Conservation (phyloP, 805 yeast species). For the Schwanniomyces yamadae region DNA sequence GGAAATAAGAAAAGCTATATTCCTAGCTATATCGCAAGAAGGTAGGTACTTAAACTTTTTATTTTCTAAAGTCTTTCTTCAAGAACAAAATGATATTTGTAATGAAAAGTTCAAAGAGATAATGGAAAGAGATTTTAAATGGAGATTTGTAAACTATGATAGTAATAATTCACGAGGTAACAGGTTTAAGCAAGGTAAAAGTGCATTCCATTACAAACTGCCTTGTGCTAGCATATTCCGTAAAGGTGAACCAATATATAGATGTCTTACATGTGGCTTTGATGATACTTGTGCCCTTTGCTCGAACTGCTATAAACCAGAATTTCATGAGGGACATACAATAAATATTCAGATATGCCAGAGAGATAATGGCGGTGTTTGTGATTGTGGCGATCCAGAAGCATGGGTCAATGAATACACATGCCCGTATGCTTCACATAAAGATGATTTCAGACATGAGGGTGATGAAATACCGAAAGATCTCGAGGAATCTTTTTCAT, state of each 20-base stretch:
- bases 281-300: slow-evolving; percentile 88
- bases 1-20: slow-evolving; percentile 29
- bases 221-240: slow-evolving; percentile 74
- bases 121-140: slow-evolving; percentile 26
- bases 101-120: slow-evolving; percentile 10
- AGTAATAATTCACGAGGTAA: slow-evolving; percentile 8
- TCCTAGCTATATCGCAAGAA: slow-evolving; percentile 28
- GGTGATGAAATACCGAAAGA: slow-evolving; percentile 35
- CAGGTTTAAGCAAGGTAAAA: no score
- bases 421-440: slow-evolving; percentile 42
- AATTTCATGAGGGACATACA: slow-evolving; percentile 70
- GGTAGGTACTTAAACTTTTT: slow-evolving; percentile 36
- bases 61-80: slow-evolving; percentile 29
- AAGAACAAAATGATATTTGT: slow-evolving; percentile 1
- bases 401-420: slow-evolving; percentile 63
- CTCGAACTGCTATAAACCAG: slow-evolving; percentile 67
- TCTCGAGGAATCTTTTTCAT: slow-evolving; percentile 34
- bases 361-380: slow-evolving; percentile 73
- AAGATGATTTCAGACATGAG: slow-evolving; percentile 7
- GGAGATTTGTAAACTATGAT: slow-evolving; percentile 34
- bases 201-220: slow-evolving; percentile 55
- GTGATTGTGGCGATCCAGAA: slow-evolving; percentile 89
- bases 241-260: slow-evolving; percentile 78
- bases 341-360: slow-evolving; percentile 63
- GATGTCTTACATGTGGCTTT: slow-evolving; percentile 71